These are phyloP conservation scores for Pyricularia sp. DNA, from an alignment of 2,329 filamentous ascomycete genomes.

Conservation along the genomic window DNA sequence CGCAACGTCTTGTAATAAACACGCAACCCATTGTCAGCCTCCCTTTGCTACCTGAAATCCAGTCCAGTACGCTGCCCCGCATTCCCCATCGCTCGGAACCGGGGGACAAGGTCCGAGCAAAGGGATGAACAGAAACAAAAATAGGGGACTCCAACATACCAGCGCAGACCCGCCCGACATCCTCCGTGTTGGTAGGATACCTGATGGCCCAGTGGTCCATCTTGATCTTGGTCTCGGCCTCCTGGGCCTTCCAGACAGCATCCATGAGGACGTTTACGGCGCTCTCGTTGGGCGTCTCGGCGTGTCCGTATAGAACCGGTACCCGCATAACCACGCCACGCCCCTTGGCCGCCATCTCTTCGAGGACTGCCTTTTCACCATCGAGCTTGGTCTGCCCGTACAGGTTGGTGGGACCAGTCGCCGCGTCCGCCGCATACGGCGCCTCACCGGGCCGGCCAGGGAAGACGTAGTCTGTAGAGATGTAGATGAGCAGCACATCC, in stretches of 20 bases:
- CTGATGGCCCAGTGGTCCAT: constrained; percentile 81
- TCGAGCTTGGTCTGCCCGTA: constrained; percentile 53
- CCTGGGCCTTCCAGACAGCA: constrained; percentile 59
- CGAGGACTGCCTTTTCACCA: constrained; percentile 52
- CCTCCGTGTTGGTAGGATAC: constrained; percentile 81
- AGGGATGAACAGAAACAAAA: constrained; percentile 1
- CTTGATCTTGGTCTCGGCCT: constrained; percentile 45
- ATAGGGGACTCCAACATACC: constrained; percentile 28
- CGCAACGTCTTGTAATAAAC: constrained; percentile 44
- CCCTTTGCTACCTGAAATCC: background rate
- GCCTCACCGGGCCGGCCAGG: constrained; percentile 63
- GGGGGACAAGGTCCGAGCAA: constrained; percentile 1
- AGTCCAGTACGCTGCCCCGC: background rate
- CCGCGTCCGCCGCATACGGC: constrained; percentile 57
- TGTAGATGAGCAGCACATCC: constrained; percentile 56
- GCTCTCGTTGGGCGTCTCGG: constrained; percentile 58
- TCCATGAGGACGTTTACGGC: constrained; percentile 76
- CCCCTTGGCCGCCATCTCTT: constrained; percentile 34
- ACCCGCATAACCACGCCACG: constrained; percentile 62
- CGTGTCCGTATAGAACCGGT: constrained; percentile 73
- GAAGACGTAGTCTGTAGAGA: constrained; percentile 76
- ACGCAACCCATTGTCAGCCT: background rate
- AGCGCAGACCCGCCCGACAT: constrained; percentile 65
- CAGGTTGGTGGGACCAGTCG: constrained; percentile 60
- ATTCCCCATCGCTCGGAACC: background rate